A percentile compares a stretch with the other conserved stretches of the same genome.
Evolutionary conservation across 768 basidiomycete species (phyloP).

Genomic region (Lactifluus hygrophoroides): DNA sequence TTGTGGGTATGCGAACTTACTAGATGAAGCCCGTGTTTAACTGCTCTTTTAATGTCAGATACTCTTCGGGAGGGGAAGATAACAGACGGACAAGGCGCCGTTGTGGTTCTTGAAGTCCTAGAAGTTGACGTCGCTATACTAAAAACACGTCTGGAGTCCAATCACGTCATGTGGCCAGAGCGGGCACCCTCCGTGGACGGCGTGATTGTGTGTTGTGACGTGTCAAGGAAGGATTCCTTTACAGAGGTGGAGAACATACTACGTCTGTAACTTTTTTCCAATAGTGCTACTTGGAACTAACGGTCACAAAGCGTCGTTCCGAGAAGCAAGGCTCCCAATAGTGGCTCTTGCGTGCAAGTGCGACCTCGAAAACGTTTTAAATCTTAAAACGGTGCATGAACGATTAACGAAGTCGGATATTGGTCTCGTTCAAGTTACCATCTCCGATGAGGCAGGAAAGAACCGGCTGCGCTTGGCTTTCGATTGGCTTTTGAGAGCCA

Average conservation of each 20-base stretch:
- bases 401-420: conserved; percentile 57
- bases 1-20: conserved; percentile 26
- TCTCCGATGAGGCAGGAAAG: conserved; percentile 46
- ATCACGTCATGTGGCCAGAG: conserved; percentile 39
- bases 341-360: conserved; percentile 86
- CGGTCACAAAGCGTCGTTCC: conserved; percentile 43
- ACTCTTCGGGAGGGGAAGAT: conserved; percentile 34
- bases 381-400: conserved; percentile 43
- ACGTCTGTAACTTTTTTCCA: conserved; percentile 41
- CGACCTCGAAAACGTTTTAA: conserved; percentile 53
- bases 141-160: conserved; percentile 25
- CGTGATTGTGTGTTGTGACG: conserved; percentile 81
- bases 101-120: conserved; percentile 24
- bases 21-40: conserved; percentile 21
- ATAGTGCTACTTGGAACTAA: conserved; percentile 6
- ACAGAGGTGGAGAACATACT: conserved; percentile 57
- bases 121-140: conserved; percentile 29
- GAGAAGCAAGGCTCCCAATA: conserved; percentile 47
- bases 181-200: conserved; percentile 60
- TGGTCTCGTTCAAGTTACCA: conserved; percentile 70
- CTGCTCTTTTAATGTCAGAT: conserved; percentile 28
- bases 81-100: conserved; percentile 13
- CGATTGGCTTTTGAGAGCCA: conserved; percentile 62
- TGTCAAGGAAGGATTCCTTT: conserved; percentile 53
- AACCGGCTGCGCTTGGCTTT: conserved; percentile 68